phyloP scores from a whole-genome alignment of 768 basidiomycete genomes.

The Leccinum aurantiacum region DNA sequence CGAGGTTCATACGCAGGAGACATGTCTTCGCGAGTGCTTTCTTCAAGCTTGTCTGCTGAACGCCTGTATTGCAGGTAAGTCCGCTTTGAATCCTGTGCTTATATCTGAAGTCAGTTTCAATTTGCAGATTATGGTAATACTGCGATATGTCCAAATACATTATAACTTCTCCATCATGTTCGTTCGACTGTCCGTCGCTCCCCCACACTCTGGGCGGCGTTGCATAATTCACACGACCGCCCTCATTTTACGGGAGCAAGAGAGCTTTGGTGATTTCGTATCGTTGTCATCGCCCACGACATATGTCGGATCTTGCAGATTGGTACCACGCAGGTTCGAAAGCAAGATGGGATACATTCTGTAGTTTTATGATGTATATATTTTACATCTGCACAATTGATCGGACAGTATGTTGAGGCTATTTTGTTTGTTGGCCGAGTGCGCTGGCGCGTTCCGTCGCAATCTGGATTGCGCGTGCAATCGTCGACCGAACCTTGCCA shows the following conservation, averaged over 20 bases:
- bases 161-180: not conserved
- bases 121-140: not conserved
- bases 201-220: conserved; percentile 96
- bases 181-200: conserved; percentile 49
- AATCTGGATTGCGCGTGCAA: conserved; percentile 91
- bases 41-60: not conserved
- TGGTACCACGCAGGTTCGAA: conserved; percentile 33
- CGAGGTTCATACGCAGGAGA: conserved; percentile 55
- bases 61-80: conserved; percentile 20
- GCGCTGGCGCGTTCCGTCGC: conserved; percentile 89
- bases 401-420: conserved; percentile 26
- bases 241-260: conserved; percentile 98
- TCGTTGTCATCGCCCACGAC: conserved; percentile 33
- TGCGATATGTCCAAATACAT: conserved; percentile 4
- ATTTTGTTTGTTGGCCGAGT: conserved; percentile 69
- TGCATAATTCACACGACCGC: conserved; percentile 64
- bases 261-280: conserved; percentile 35
- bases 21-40: conserved; percentile 21
- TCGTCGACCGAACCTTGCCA: conserved; percentile 88
- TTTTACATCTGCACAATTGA: not conserved
- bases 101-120: not conserved
- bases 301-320: conserved; percentile 35
- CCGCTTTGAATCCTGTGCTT: not conserved
- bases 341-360: conserved; percentile 35
- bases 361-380: not conserved